A percentile compares a stretch with the other conserved stretches of the same genome.
phyloP scores from a whole-genome alignment of 129 eudicot species.

The Saposhnikovia divaricata region DNA sequence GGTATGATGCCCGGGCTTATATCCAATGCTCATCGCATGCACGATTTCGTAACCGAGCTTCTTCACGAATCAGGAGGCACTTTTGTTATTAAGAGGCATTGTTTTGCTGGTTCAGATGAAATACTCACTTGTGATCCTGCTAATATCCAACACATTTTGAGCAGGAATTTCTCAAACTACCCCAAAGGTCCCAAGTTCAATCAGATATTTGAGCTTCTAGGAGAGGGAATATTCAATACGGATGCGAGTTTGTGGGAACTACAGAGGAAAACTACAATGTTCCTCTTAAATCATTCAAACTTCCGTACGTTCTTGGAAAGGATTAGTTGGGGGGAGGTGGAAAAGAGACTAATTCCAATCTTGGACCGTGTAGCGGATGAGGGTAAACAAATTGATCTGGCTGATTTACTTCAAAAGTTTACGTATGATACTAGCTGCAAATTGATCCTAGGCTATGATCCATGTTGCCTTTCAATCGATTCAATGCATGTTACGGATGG shows the following conservation, averaged over 20 bases:
- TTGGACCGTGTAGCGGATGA: neutral
- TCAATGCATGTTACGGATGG: neutral
- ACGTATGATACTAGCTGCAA: conserved; percentile 7
- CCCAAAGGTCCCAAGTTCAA: conserved; percentile 4
- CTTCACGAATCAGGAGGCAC: conserved; percentile 2
- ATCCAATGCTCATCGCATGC: conserved; percentile 7
- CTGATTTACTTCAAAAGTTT: conserved; percentile 1
- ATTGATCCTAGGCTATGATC: conserved; percentile 6
- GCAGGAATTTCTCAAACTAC: neutral
- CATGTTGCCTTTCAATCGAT: neutral
- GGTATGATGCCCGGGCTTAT: neutral
- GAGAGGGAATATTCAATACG: neutral
- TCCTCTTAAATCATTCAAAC: neutral
- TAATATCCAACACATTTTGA: conserved; percentile 1
- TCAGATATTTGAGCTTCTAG: neutral
- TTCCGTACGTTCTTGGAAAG: neutral
- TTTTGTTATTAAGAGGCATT: neutral
- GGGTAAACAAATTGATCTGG: neutral
- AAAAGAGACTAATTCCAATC: neutral
- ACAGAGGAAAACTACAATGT: conserved; percentile 4
- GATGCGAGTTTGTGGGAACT: conserved; percentile 1
- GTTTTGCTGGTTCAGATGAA: conserved; percentile 2
- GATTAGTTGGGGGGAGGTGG: conserved; percentile 3
- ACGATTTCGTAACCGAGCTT: neutral
- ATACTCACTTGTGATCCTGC: neutral